Percentiles rank a stretch among this genome's conserved stretches.
These are phyloP conservation scores for Seiridium unicorne DNA, from an alignment of 2,329 filamentous ascomycete genomes.

Conservation along the genomic window DNA sequence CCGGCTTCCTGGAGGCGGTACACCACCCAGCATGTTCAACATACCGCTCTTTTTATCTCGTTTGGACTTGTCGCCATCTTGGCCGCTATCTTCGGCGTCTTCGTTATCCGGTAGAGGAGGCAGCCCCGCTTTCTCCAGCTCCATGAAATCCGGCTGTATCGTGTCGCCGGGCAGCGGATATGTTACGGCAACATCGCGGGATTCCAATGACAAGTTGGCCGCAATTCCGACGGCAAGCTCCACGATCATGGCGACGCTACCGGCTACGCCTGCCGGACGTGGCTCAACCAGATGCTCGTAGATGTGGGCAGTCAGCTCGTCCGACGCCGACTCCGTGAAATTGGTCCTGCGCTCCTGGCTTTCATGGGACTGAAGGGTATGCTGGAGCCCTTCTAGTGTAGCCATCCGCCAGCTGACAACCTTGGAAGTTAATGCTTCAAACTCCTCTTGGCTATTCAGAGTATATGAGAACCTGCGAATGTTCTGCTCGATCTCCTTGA, in stretches of 20 bases:
- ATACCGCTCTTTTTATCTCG: slow-evolving; percentile 50
- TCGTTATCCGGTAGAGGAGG: slow-evolving; percentile 53
- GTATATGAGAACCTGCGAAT: slow-evolving; percentile 76
- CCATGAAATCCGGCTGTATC: slow-evolving; percentile 76
- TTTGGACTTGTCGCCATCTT: slow-evolving; percentile 36
- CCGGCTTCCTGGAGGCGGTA: slow-evolving; percentile 23
- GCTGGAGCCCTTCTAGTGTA: slow-evolving; percentile 85
- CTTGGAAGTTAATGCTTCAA: slow-evolving; percentile 82
- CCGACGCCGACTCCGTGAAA: slow-evolving; percentile 69
- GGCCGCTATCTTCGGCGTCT: slow-evolving; percentile 34
- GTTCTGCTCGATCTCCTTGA: slow-evolving; percentile 86
- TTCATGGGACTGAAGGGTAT: slow-evolving; percentile 63
- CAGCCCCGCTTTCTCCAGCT: slow-evolving; percentile 72
- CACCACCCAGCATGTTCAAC: slow-evolving; percentile 32
- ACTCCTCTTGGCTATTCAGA: slow-evolving; percentile 78
- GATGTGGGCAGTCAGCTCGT: slow-evolving; percentile 66
- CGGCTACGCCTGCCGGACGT: slow-evolving; percentile 77
- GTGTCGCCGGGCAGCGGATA: slow-evolving; percentile 78
- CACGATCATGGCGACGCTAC: slow-evolving; percentile 87
- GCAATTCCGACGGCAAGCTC: slow-evolving; percentile 86
- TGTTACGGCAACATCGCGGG: slow-evolving; percentile 82
- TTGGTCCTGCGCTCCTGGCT: slow-evolving; percentile 64
- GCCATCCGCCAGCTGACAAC: slow-evolving; percentile 91
- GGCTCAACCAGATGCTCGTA: slow-evolving; percentile 75
- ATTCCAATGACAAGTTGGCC: slow-evolving; percentile 84